Evolutionary conservation across 306 rosid species (phyloP), one percentile per base, ranked within the genome.

Genomic region (Casuarina equisetifolia): DNA sequence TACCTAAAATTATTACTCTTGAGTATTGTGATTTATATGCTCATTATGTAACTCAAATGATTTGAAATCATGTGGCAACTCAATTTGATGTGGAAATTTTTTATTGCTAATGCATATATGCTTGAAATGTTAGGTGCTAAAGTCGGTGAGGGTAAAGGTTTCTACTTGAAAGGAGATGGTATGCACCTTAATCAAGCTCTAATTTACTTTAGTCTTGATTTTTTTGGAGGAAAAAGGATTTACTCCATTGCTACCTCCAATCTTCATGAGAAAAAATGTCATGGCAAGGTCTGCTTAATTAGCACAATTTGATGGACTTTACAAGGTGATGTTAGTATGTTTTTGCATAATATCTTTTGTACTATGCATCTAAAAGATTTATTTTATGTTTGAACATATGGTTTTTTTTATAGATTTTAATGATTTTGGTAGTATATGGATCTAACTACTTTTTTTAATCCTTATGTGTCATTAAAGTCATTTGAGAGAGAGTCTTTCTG

Each of bases 211-310:
- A 98, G 93, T 43, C 93, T 91, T 77, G 90, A 88, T 74, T 96
- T 96, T 25, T 83, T 85, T 96, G 88, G 92, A 83, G 79, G 82
- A 91, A 83, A 90, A 94, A 76, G 96, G 79, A 78, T 92, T 83
- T 82, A 85, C 92, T 17, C 70, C 74, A 53, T 77, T 96, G 86
- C 97, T 92, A 35, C 88, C 99, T 78, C 98, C 99, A 57, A 91
- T 92, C 84, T 96, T 92, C 83, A 92, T 96, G 97, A 96, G 93
- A 87, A 84, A 96, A 84, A 97, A 96, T 39, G 76, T 87, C 53
- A 96, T 96, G 99, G 91, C 91, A 52, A 96, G 87, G 83, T 96
- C 98, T 87, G 99, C 99, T 79, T 97, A 96, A 42, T 74, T 96
- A 78, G 99, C 99, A 52, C 98, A 96, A 75, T 92, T 96, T 51